Percentiles rank a stretch among this genome's conserved stretches.
phyloP scores from a whole-genome alignment of 2,329 filamentous ascomycete species.

The Botrytis aclada region DNA sequence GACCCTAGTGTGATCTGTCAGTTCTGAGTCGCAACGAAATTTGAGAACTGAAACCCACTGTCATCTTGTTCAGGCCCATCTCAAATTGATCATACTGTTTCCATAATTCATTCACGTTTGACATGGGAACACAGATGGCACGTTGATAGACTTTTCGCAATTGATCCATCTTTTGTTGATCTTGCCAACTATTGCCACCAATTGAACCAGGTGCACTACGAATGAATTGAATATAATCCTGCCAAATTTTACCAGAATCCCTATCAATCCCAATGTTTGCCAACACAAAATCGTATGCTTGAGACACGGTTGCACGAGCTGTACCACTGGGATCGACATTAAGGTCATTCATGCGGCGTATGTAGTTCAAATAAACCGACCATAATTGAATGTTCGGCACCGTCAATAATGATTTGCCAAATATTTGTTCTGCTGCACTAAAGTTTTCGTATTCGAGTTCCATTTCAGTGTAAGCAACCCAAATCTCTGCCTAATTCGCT shows the following conservation, averaged over 20 bases:
- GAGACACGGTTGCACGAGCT: conserved; percentile 74
- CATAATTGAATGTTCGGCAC: conserved; percentile 84
- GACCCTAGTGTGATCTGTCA: conserved; percentile 56
- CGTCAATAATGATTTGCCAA: conserved; percentile 72
- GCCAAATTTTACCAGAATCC: conserved; percentile 86
- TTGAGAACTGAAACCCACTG: conserved; percentile 51
- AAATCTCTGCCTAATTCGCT: conserved; percentile 72
- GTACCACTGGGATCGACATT: conserved; percentile 73
- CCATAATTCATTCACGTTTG: conserved; percentile 81
- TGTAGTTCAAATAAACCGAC: conserved; percentile 92
- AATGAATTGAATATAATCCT: conserved; percentile 92
- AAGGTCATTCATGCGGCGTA: conserved; percentile 85
- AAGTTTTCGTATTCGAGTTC: conserved; percentile 86
- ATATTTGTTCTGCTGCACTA: conserved; percentile 75
- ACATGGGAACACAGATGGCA: conserved; percentile 82
- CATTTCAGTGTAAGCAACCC: conserved; percentile 85
- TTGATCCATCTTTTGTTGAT: conserved; percentile 96
- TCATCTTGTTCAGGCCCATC: conserved; percentile 87
- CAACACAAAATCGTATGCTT: conserved; percentile 90
- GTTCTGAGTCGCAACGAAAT: conserved; percentile 17
- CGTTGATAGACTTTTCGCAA: conserved; percentile 89
- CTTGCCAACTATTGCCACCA: conserved; percentile 88
- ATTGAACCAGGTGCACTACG: conserved; percentile 81
- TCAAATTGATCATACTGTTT: conserved; percentile 98
- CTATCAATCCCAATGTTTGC: conserved; percentile 87